Evolutionary conservation across 208 protist species (phyloP), one percentile per base, ranked within the genome.

Genomic region (Vickermania ingenoplastis): DNA sequence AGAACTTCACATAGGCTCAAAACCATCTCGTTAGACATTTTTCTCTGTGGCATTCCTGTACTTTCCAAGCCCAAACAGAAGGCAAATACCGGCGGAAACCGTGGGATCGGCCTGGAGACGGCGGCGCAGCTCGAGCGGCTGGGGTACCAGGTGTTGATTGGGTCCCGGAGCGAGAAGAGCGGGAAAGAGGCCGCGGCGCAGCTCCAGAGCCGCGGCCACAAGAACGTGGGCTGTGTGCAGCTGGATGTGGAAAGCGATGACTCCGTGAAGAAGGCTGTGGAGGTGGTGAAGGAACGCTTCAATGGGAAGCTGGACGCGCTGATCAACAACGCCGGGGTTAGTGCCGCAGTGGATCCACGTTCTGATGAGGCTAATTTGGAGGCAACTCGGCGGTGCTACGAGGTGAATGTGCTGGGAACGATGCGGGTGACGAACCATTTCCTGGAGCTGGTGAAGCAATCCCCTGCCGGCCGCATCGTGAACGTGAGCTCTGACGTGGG

Each of bases 71-170:
- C n/a, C n/a, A n/a, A n/a, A n/a, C n/a, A n/a, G n/a, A n/a, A n/a
- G n/a, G n/a, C n/a, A n/a, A n/a, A n/a, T 52, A 87, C 83, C n/a
- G 90, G 87, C 21, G 81, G 57, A 17, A 91, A 89, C 69, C 78
- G 79, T 50, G 90, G 87, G 2, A 89, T 96, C 56, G 87, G 87
- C 27, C 57, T 86, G 21, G 78, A 89, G 53, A 87, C 76, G 3
- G 82, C 81, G 0, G 67, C 59, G 21, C 70, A 77, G 61, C 66
- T 85, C 56, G 75, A 56, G 30, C 79, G 73, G 65, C 62, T 83
- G 11, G 59, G 83, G 56, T 55, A 79, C 57, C 41, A 73, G 41
- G 83, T 92, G 1, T 64, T 93, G n/a, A 58, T 96, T 31, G 83
- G 79, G 36, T 73, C 65, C 17, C 80, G 84, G 31, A 72, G 67